phyloP scores from a whole-genome alignment of 176 grass and related monocot species.

The Aegilops speltoides region DNA sequence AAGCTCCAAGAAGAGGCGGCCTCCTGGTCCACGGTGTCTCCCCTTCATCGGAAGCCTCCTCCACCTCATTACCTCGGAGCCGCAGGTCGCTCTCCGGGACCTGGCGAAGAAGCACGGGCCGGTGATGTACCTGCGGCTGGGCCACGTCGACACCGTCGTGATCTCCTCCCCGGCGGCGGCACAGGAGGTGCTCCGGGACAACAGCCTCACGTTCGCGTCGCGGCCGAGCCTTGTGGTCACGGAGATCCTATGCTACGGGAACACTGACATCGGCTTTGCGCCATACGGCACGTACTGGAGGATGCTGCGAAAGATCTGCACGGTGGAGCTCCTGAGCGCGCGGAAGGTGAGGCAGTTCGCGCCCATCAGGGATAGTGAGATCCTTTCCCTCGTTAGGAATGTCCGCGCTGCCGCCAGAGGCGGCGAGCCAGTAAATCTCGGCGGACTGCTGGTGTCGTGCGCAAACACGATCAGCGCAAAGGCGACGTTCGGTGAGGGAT shows the following conservation, averaged over 20 bases:
- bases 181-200: constrained; percentile 31
- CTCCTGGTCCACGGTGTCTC: constrained; percentile 32
- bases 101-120: constrained; percentile 20
- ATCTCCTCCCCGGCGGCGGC: constrained; percentile 31
- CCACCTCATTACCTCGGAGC: constrained; percentile 21
- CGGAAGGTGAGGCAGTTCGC: constrained; percentile 30
- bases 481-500: neutral
- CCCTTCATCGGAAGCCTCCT: constrained; percentile 36
- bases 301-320: constrained; percentile 33
- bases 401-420: neutral
- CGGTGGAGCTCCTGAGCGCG: constrained; percentile 28
- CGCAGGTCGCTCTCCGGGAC: constrained; percentile 12
- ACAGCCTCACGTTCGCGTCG: constrained; percentile 14
- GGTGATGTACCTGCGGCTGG: constrained; percentile 40
- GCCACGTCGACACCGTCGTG: constrained; percentile 28
- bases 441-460: neutral
- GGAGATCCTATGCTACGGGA: constrained; percentile 20
- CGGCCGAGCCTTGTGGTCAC: neutral
- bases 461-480: neutral
- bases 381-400: neutral
- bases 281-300: constrained; percentile 46
- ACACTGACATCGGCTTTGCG: constrained; percentile 20
- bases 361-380: constrained; percentile 6
- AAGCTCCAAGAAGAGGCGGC: neutral
- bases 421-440: constrained; percentile 8